Conservation (phyloP, 2,329 filamentous ascomycete genomes). For the Arthrobotrys pseudoclavata region DNA sequence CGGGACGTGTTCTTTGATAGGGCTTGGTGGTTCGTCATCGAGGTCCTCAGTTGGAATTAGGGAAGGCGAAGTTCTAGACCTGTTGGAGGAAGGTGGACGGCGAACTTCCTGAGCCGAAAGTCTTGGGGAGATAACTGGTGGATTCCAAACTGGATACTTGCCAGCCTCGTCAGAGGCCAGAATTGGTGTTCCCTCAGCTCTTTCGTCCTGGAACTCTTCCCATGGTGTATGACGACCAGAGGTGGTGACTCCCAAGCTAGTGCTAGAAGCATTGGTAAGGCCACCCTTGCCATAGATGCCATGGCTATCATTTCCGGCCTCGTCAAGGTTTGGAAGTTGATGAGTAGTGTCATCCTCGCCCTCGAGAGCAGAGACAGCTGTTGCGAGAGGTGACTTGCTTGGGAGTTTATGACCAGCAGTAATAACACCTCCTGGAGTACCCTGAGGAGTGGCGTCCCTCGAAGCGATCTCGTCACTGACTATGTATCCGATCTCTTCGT, state of each 20-base stretch:
- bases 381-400: slow-evolving; percentile 53
- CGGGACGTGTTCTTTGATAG: slow-evolving; percentile 86
- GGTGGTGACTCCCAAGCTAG: slow-evolving; percentile 50
- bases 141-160: slow-evolving; percentile 46
- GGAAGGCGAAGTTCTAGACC: slow-evolving; percentile 66
- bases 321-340: slow-evolving; percentile 47
- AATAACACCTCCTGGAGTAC: slow-evolving; percentile 66
- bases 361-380: slow-evolving; percentile 66
- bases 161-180: slow-evolving; percentile 58
- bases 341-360: slow-evolving; percentile 64
- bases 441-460: slow-evolving; percentile 78
- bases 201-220: slow-evolving; percentile 58
- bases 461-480: slow-evolving; percentile 87
- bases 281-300: slow-evolving; percentile 45
- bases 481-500: slow-evolving; percentile 89
- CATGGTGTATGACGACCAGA: slow-evolving; percentile 59
- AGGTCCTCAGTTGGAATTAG: slow-evolving; percentile 69
- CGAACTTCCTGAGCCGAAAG: slow-evolving; percentile 47
- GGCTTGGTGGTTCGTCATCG: slow-evolving; percentile 71
- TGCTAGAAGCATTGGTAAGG: slow-evolving; percentile 47
- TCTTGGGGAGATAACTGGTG: slow-evolving; percentile 55
- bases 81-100: slow-evolving; percentile 50
- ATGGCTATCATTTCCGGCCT: slow-evolving; percentile 43
- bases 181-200: slow-evolving; percentile 56
- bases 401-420: slow-evolving; percentile 45